A percentile compares a stretch with the other conserved stretches of the same genome.
Evolutionary conservation across 2,329 filamentous ascomycete genomes (phyloP).

Genomic region (Colletotrichum scovillei): DNA sequence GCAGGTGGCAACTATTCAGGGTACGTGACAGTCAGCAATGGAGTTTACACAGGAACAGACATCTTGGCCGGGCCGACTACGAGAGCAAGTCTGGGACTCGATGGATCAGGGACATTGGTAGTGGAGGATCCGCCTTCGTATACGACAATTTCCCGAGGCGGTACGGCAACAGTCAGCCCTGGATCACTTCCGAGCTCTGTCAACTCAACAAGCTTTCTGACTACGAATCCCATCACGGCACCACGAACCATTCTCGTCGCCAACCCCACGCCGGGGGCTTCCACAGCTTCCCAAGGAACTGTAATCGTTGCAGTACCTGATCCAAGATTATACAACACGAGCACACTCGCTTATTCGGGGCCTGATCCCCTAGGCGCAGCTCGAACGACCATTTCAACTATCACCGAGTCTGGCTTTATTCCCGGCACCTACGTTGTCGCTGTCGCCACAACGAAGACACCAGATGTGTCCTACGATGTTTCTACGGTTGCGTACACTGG

Average conservation of each 20-base stretch:
- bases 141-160: constrained; percentile 15
- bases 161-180: background rate
- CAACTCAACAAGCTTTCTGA: constrained; percentile 19
- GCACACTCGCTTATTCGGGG: constrained; percentile 18
- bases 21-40: constrained; percentile 14
- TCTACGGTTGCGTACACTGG: constrained; percentile 22
- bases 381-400: constrained; percentile 28
- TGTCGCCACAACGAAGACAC: background rate
- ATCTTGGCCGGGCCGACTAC: constrained; percentile 23
- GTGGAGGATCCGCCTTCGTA: constrained; percentile 25
- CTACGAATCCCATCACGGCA: constrained; percentile 3
- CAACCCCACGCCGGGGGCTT: constrained; percentile 7
- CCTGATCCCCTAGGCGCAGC: background rate
- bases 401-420: constrained; percentile 1
- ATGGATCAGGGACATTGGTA: constrained; percentile 10
- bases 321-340: constrained; percentile 20
- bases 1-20: background rate
- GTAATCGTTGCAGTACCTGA: constrained; percentile 25
- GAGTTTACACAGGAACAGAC: constrained; percentile 18
- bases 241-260: constrained; percentile 26
- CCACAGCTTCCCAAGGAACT: constrained; percentile 6
- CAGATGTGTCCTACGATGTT: background rate
- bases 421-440: constrained; percentile 19
- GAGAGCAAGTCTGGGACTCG: background rate
- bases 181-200: background rate